A percentile compares a stretch with the other conserved stretches of the same genome.
Evolutionary conservation across 2,329 filamentous ascomycete species (phyloP).

Genomic region (Diaporthe helianthi): DNA sequence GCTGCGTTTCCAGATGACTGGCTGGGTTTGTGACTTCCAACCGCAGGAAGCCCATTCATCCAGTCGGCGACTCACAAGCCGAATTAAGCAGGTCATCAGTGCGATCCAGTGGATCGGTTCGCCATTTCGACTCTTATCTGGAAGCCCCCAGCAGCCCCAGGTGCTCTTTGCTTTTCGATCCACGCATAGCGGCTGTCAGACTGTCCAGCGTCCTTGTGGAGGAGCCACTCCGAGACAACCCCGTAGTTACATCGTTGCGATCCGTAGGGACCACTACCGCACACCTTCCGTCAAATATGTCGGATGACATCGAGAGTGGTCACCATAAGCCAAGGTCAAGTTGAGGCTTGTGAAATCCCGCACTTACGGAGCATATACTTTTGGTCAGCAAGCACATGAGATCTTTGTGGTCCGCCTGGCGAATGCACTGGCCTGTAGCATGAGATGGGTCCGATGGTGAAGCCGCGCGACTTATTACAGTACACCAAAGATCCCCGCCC

Average conservation of each 20-base stretch:
- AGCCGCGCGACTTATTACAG: neutral
- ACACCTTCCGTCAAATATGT: neutral
- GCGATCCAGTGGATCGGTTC: constrained; percentile 30
- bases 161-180: constrained; percentile 10
- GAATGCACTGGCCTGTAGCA: constrained; percentile 20
- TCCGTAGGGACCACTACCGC: constrained; percentile 19
- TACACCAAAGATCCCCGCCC: neutral
- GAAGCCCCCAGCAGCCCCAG: constrained; percentile 25
- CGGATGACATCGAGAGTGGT: constrained; percentile 30
- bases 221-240: neutral
- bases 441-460: constrained; percentile 6
- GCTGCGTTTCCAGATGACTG: constrained; percentile 23
- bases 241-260: constrained; percentile 17
- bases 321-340: neutral
- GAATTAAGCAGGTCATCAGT: constrained; percentile 30
- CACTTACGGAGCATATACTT: neutral
- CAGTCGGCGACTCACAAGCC: constrained; percentile 26
- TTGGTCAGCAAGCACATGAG: constrained; percentile 6
- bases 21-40: constrained; percentile 24
- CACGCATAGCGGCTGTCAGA: constrained; percentile 6
- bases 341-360: constrained; percentile 21
- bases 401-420: constrained; percentile 3
- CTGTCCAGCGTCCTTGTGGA: neutral
- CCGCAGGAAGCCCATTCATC: constrained; percentile 28
- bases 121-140: constrained; percentile 29